Evolutionary conservation across 805 yeast species (phyloP).

Genomic region (Blastobotrys chiropterorum): DNA sequence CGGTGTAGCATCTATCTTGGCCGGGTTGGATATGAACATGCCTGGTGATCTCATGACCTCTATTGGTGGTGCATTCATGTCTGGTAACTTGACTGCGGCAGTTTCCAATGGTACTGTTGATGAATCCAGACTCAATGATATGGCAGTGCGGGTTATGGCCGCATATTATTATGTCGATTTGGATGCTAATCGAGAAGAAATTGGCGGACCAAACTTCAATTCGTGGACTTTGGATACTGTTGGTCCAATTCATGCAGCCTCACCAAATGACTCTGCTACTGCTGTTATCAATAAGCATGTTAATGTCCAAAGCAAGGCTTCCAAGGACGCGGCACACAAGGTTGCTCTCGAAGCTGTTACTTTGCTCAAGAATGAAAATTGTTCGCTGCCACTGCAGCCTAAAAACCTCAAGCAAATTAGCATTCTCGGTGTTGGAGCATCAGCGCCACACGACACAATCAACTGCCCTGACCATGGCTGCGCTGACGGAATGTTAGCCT

Average conservation of each 20-base stretch:
- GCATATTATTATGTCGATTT: slow-evolving; percentile 45
- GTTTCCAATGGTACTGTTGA: slow-evolving; percentile 51
- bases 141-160: slow-evolving; percentile 55
- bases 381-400: slow-evolving; percentile 49
- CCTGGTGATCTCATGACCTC: slow-evolving; percentile 46
- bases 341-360: slow-evolving; percentile 55
- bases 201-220: slow-evolving; percentile 45
- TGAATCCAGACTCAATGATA: slow-evolving; percentile 50
- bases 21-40: slow-evolving; percentile 64
- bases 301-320: slow-evolving; percentile 43
- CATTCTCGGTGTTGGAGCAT: slow-evolving; percentile 49
- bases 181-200: slow-evolving; percentile 23
- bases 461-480: slow-evolving; percentile 46
- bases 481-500: slow-evolving; percentile 47
- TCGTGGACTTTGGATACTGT: slow-evolving; percentile 49
- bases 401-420: slow-evolving; percentile 32
- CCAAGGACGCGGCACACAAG: slow-evolving; percentile 42
- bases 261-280: slow-evolving; percentile 37
- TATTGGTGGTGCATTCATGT: slow-evolving; percentile 47
- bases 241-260: slow-evolving; percentile 31
- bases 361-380: slow-evolving; percentile 47
- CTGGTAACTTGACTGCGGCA: slow-evolving; percentile 55
- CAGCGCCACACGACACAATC: slow-evolving; percentile 46
- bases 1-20: slow-evolving; percentile 47
- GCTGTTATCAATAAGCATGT: slow-evolving; percentile 49